phyloP scores from a whole-genome alignment of 2,329 filamentous ascomycete genomes.

The Ophiostoma quercus region DNA sequence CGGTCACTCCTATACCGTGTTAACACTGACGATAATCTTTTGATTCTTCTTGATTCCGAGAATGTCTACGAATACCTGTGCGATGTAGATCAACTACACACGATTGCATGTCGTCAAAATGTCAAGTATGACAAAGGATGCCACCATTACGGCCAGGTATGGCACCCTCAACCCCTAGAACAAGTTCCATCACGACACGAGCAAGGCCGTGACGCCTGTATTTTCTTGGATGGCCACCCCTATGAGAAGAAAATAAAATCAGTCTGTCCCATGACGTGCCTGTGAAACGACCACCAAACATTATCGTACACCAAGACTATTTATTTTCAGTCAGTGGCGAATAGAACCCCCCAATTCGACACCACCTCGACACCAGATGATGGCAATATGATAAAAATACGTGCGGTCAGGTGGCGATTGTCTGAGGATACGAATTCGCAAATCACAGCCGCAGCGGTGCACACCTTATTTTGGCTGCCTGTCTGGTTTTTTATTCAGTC shows the following conservation, averaged over 20 bases:
- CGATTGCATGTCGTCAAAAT: neutral
- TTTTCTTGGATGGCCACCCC: neutral
- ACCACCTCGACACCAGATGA: neutral
- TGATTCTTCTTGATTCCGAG: neutral
- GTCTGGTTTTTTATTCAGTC: no score
- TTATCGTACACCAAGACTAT: neutral
- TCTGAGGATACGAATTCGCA: conserved; percentile 10
- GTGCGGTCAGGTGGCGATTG: neutral
- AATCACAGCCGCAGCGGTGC: neutral
- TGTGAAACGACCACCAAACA: neutral
- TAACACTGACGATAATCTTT: neutral
- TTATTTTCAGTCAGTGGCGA: neutral
- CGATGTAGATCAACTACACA: no score
- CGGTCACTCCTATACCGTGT: neutral
- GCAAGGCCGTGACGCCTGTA: neutral
- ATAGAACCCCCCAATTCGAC: neutral
- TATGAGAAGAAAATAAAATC: neutral
- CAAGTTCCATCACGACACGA: neutral
- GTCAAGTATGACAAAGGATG: neutral
- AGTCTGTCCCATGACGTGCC: neutral
- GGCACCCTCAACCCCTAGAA: neutral
- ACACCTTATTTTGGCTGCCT: neutral
- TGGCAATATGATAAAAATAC: neutral
- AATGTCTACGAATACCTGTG: no score
- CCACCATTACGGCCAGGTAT: neutral